Evolutionary conservation across 1,139 yeast genomes (phyloP).

Genomic region (Arxiozyma heterogenica): DNA sequence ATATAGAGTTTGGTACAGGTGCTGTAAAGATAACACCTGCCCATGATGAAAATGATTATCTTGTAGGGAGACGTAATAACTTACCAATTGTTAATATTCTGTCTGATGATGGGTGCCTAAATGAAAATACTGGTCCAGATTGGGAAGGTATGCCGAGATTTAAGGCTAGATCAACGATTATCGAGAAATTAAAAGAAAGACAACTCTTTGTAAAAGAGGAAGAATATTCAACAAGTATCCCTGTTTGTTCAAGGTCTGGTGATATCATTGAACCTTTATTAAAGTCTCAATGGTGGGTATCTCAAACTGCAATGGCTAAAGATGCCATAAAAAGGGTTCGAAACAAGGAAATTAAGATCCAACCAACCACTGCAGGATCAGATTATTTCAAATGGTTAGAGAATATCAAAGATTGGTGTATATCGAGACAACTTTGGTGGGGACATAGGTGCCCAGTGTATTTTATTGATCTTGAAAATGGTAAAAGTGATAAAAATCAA

Average conservation of each 20-base stretch:
- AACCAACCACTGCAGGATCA: slow-evolving; percentile 79
- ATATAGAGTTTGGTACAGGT: slow-evolving; percentile 99
- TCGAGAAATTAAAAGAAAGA: slow-evolving; percentile 62
- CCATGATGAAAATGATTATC: slow-evolving; percentile 93
- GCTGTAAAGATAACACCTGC: slow-evolving; percentile 99
- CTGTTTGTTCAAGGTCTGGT: slow-evolving; percentile 89
- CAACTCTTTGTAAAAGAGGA: slow-evolving; percentile 71
- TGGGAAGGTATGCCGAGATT: slow-evolving; percentile 87
- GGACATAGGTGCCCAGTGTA: slow-evolving; percentile 98
- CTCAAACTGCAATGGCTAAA: slow-evolving; percentile 78
- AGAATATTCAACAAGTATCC: slow-evolving; percentile 91
- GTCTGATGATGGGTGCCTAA: slow-evolving; percentile 84
- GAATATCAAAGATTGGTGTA: slow-evolving; percentile 98
- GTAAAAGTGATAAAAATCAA: slow-evolving; percentile 34
- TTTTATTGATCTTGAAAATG: slow-evolving; percentile 69
- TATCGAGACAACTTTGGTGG: slow-evolving; percentile 99
- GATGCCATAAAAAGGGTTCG: slow-evolving; percentile 79
- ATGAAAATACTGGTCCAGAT: slow-evolving; percentile 77
- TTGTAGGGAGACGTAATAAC: slow-evolving; percentile 84
- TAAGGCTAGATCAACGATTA: slow-evolving; percentile 80
- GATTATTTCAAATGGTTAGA: slow-evolving; percentile 94
- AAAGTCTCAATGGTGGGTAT: slow-evolving; percentile 99
- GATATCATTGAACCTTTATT: slow-evolving; percentile 91
- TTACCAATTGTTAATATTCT: slow-evolving; percentile 80
- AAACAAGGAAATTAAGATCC: slow-evolving; percentile 66